Evolutionary conservation across 2,329 filamentous ascomycete genomes (phyloP).

Genomic region (Penicillium paneum): DNA sequence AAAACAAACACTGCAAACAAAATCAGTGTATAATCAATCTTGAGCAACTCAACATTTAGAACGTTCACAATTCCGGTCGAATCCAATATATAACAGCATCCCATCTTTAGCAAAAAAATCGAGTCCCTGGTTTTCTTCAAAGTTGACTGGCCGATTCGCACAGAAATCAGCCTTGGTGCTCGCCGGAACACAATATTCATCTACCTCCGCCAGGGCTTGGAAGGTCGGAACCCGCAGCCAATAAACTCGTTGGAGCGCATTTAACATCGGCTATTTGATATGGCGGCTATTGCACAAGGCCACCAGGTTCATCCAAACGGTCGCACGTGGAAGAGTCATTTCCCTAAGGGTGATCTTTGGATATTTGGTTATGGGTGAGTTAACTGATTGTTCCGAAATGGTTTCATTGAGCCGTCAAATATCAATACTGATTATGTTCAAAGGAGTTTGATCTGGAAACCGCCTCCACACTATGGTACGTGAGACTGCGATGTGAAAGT

Average conservation of each 20-base stretch:
- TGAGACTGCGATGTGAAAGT: not conserved
- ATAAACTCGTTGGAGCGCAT: not conserved
- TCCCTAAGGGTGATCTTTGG: constrained; percentile 72
- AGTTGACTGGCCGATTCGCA: not conserved
- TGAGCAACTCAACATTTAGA: not conserved
- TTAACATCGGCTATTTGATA: not conserved
- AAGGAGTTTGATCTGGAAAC: constrained; percentile 97
- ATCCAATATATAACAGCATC: not conserved
- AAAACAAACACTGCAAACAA: constrained; percentile 6
- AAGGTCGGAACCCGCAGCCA: not conserved
- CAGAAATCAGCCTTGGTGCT: not conserved
- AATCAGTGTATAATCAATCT: not conserved
- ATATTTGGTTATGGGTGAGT: constrained; percentile 92
- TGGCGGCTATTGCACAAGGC: constrained; percentile 19
- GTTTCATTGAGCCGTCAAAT: not conserved
- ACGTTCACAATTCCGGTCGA: not conserved
- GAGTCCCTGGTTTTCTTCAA: not conserved
- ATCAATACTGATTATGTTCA: constrained; percentile 1
- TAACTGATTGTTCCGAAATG: not conserved
- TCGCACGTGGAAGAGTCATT: constrained; percentile 44
- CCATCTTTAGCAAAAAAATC: not conserved
- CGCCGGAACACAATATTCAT: constrained; percentile 1
- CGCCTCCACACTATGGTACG: constrained; percentile 89
- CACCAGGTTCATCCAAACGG: constrained; percentile 27
- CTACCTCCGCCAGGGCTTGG: not conserved